Percentiles rank a stretch among this genome's conserved stretches.
Evolutionary conservation across 2,329 filamentous ascomycete species (phyloP).

Genomic region (Fusarium sp.): DNA sequence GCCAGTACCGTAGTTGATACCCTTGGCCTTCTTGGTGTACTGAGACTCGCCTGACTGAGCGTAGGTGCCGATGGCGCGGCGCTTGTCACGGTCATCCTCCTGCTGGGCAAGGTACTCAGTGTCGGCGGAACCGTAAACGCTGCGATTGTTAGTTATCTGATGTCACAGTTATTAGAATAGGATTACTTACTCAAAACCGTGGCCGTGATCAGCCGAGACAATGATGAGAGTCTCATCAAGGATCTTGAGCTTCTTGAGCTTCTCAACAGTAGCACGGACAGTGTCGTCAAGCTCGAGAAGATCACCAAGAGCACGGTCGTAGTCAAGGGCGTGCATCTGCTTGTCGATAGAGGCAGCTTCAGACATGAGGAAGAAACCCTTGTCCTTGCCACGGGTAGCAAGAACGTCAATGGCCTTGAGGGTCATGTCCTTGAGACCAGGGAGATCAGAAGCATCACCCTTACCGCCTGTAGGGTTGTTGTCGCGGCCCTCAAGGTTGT

Average conservation of each 20-base stretch:
- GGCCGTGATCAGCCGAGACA: conserved; percentile 88
- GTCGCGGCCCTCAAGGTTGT: conserved; percentile 71
- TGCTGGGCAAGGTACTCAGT: conserved; percentile 78
- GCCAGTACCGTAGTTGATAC: conserved; percentile 75
- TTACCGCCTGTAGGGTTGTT: conserved; percentile 75
- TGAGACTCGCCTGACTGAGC: conserved; percentile 77
- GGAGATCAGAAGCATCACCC: conserved; percentile 74
- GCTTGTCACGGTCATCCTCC: conserved; percentile 74
- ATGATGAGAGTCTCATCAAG: conserved; percentile 81
- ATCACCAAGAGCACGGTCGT: conserved; percentile 85
- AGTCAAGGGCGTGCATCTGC: conserved; percentile 87
- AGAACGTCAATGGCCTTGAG: conserved; percentile 85
- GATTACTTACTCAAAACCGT: conserved; percentile 73
- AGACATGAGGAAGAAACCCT: conserved; percentile 88
- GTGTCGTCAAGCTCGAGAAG: conserved; percentile 88
- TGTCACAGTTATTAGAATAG: background rate
- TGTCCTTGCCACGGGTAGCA: conserved; percentile 69
- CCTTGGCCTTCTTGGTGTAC: conserved; percentile 69
- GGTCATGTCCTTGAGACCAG: conserved; percentile 89
- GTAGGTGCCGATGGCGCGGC: conserved; percentile 78
- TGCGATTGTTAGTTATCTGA: background rate
- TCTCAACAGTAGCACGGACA: conserved; percentile 75
- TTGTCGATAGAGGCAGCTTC: conserved; percentile 89
- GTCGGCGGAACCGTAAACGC: conserved; percentile 81
- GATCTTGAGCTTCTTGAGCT: conserved; percentile 71